Conservation (phyloP, 768 basidiomycete genomes). For the Boletus vinaceobasis region DNA sequence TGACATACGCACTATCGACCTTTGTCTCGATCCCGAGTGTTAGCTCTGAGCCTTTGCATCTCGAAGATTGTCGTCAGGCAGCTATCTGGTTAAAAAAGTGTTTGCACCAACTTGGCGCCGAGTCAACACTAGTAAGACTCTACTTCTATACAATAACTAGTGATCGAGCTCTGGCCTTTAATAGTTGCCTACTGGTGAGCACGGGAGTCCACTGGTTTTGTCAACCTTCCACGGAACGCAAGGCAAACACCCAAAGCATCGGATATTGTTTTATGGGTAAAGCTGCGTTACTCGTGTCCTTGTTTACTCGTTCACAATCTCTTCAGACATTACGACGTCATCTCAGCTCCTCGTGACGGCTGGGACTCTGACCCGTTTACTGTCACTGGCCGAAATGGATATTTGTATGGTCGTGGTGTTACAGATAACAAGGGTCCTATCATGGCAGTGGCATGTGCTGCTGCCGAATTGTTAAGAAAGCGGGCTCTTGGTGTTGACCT, state of each 20-base stretch:
- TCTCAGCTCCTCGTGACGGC: constrained; percentile 66
- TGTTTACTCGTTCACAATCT: not conserved
- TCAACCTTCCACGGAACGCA: constrained; percentile 80
- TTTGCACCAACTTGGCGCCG: constrained; percentile 82
- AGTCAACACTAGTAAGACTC: constrained; percentile 61
- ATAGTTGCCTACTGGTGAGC: constrained; percentile 75
- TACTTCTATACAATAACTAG: not conserved
- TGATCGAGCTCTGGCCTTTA: not conserved
- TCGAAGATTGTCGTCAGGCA: constrained; percentile 90
- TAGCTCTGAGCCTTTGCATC: constrained; percentile 60
- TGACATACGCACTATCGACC: constrained; percentile 77
- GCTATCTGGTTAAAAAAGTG: constrained; percentile 92
- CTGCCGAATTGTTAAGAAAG: constrained; percentile 69
- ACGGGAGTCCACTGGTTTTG: constrained; percentile 82
- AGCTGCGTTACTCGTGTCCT: constrained; percentile 4
- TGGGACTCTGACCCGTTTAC: constrained; percentile 87
- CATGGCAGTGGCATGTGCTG: constrained; percentile 86
- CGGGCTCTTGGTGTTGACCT: constrained; percentile 82
- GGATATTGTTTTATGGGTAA: constrained; percentile 90
- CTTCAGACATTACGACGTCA: constrained; percentile 92
- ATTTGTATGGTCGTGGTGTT: constrained; percentile 85
- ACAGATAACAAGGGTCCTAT: constrained; percentile 97
- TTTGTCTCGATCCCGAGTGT: constrained; percentile 89
- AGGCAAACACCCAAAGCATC: constrained; percentile 53
- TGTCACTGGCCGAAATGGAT: constrained; percentile 80